Conservation (phyloP, 1,139 yeast genomes). For the Yamadazyma diddensiae region DNA sequence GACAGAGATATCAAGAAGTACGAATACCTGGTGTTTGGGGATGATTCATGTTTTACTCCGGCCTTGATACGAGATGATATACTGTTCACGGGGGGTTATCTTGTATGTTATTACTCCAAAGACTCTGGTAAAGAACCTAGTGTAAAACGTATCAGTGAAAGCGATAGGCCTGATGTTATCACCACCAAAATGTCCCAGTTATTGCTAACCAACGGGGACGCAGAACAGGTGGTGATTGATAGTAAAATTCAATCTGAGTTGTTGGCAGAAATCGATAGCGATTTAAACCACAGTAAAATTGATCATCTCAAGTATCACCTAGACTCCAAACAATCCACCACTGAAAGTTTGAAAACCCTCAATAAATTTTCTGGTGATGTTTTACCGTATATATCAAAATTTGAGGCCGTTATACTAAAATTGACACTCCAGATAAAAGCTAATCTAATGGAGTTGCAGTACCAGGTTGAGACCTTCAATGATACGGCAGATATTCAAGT, state of each 20-base stretch:
- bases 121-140: conserved; percentile 2
- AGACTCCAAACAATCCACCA: conserved; percentile 3
- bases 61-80: conserved; percentile 23
- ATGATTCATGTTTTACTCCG: conserved; percentile 9
- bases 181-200: background rate
- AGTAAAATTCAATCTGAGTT: conserved; percentile 7
- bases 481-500: conserved; percentile 8
- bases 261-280: conserved; percentile 11
- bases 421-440: conserved; percentile 21
- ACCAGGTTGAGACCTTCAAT: conserved; percentile 20
- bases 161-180: background rate
- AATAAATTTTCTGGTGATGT: conserved; percentile 21
- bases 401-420: conserved; percentile 21
- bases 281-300: conserved; percentile 1
- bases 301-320: background rate
- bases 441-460: conserved; percentile 22
- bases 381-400: conserved; percentile 17
- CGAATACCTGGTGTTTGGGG: conserved; percentile 7
- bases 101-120: conserved; percentile 12
- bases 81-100: conserved; percentile 25
- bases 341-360: conserved; percentile 15
- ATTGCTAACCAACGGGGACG: background rate
- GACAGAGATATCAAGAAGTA: conserved; percentile 5
- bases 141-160: conserved; percentile 2
- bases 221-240: conserved; percentile 3